A percentile compares a stretch with the other conserved stretches of the same genome.
phyloP scores from a whole-genome alignment of 202 grass and related monocot genomes.

The Dendrocalamus latiflorus region DNA sequence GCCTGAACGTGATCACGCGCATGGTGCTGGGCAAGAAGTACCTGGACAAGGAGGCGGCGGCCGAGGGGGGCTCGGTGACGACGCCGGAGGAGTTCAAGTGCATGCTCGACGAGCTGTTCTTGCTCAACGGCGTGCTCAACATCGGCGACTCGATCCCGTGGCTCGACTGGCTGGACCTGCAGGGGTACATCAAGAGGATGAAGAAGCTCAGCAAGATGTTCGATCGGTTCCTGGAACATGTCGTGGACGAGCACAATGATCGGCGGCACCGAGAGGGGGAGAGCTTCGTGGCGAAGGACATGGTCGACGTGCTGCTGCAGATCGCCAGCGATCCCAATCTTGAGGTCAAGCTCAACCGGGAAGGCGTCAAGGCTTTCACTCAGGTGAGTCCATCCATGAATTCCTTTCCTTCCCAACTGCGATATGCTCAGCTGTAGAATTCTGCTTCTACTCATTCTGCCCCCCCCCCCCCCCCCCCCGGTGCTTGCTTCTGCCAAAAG shows the following conservation, averaged over 20 bases:
- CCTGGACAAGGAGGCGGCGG: conserved; percentile 25
- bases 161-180: conserved; percentile 59
- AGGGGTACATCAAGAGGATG: conserved; percentile 84
- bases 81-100: conserved; percentile 82
- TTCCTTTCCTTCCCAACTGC: neutral
- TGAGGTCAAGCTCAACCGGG: conserved; percentile 63
- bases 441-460: too few species aligned
- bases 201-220: conserved; percentile 78
- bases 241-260: conserved; percentile 73
- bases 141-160: conserved; percentile 89
- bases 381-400: conserved; percentile 33
- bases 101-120: conserved; percentile 84
- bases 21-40: conserved; percentile 90
- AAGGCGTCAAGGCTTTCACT: conserved; percentile 83
- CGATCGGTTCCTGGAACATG: conserved; percentile 83
- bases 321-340: too few species aligned
- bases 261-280: conserved; percentile 35
- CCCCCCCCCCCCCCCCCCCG: too few species aligned
- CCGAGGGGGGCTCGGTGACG: too few species aligned
- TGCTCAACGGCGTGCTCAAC: conserved; percentile 88
- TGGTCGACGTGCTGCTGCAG: conserved; percentile 87
- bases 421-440: neutral
- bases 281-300: conserved; percentile 67
- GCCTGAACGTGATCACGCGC: conserved; percentile 79
- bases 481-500: neutral